phyloP scores from a whole-genome alignment of 2,329 filamentous ascomycete species.

The Sclerotiophoma versabilis region DNA sequence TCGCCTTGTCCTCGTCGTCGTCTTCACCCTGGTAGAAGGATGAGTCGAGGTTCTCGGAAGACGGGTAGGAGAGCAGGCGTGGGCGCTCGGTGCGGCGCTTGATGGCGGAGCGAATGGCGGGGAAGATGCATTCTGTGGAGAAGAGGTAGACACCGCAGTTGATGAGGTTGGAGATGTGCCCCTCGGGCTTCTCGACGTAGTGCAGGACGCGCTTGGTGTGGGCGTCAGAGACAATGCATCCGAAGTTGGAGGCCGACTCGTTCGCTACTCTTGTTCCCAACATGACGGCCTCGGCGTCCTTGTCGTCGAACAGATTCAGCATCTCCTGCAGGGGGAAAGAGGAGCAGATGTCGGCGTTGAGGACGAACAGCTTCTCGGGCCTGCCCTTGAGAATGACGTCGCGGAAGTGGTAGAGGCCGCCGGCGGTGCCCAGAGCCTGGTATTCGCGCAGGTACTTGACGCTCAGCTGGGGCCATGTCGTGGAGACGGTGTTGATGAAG shows the following conservation, averaged over 20 bases:
- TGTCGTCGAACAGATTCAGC: constrained; percentile 92
- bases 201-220: constrained; percentile 96
- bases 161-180: constrained; percentile 96
- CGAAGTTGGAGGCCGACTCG: constrained; percentile 93
- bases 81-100: constrained; percentile 93
- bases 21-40: constrained; percentile 67
- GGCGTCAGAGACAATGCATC: constrained; percentile 93
- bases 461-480: constrained; percentile 84
- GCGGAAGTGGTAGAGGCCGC: constrained; percentile 98
- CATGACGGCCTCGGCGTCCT: constrained; percentile 95
- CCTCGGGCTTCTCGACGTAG: constrained; percentile 99
- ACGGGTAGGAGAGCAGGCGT: constrained; percentile 91
- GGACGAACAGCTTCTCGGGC: constrained; percentile 93
- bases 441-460: constrained; percentile 98
- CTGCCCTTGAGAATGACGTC: constrained; percentile 97
- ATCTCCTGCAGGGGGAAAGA: constrained; percentile 96
- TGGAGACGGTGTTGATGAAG: constrained; percentile 91
- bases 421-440: constrained; percentile 92
- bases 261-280: constrained; percentile 89
- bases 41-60: constrained; percentile 87
- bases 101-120: constrained; percentile 90
- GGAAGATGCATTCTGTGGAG: constrained; percentile 93
- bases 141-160: constrained; percentile 99
- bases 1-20: constrained; percentile 77
- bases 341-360: constrained; percentile 99